Evolutionary conservation across 805 yeast species (phyloP).

Genomic region (Barnettozyma populi): DNA sequence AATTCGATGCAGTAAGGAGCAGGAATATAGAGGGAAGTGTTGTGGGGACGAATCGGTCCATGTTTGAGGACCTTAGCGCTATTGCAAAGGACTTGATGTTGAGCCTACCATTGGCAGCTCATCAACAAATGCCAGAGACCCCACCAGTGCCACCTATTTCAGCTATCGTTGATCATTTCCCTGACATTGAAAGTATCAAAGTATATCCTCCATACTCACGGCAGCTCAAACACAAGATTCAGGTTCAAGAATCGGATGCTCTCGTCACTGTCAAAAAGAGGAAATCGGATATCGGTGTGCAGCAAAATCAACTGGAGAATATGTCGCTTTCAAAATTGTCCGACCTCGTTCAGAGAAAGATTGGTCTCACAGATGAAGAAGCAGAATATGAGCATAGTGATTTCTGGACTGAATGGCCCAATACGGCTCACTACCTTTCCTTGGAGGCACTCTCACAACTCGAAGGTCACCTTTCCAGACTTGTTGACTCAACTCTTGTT

Average conservation of each 20-base stretch:
- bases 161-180: not conserved
- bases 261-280: slow-evolving; percentile 12
- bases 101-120: not conserved
- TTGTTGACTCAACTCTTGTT: slow-evolving; percentile 13
- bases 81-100: slow-evolving; percentile 7
- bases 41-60: not conserved
- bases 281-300: slow-evolving; percentile 13
- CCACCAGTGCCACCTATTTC: not conserved
- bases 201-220: not conserved
- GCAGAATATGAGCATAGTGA: slow-evolving; percentile 22
- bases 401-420: slow-evolving; percentile 23
- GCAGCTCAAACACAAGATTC: not conserved
- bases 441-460: slow-evolving; percentile 17
- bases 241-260: not conserved
- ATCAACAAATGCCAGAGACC: not conserved
- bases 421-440: slow-evolving; percentile 17
- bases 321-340: slow-evolving; percentile 8
- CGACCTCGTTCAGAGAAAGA: slow-evolving; percentile 8
- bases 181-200: not conserved
- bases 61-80: slow-evolving; percentile 14
- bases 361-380: slow-evolving; percentile 25
- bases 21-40: not conserved
- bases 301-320: slow-evolving; percentile 16
- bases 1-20: not conserved
- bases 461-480: slow-evolving; percentile 19